A percentile compares a stretch with the other conserved stretches of the same genome.
These are phyloP conservation scores for Fusarium udum DNA, from an alignment of 2,329 filamentous ascomycete genomes.

Conservation along the genomic window DNA sequence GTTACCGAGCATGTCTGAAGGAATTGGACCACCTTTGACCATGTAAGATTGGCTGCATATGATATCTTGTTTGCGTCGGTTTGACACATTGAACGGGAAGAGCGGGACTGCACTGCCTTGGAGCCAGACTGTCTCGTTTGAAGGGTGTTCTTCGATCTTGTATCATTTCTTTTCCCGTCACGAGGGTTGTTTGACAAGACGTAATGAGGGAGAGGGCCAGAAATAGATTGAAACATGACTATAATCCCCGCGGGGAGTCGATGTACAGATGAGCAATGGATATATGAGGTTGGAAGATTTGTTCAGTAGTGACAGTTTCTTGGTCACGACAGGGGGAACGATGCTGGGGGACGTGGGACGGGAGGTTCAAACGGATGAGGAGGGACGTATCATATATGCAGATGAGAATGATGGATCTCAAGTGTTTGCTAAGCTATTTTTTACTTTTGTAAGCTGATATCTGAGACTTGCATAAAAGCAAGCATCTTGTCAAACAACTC, in stretches of 20 bases:
- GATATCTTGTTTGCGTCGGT: constrained; percentile 19
- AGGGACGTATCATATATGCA: not conserved
- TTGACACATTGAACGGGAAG: constrained; percentile 25
- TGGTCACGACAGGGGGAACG: constrained; percentile 30
- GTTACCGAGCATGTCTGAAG: constrained; percentile 5
- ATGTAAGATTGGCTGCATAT: constrained; percentile 11
- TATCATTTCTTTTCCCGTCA: not conserved
- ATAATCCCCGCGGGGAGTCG: constrained; percentile 14
- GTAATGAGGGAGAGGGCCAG: constrained; percentile 16
- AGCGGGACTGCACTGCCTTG: constrained; percentile 16
- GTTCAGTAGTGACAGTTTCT: constrained; percentile 2
- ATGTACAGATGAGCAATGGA: not conserved
- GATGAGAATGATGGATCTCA: not conserved
- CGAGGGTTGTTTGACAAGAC: constrained; percentile 18
- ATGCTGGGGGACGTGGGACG: constrained; percentile 41
- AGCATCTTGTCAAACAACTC: not conserved
- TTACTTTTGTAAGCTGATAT: not conserved
- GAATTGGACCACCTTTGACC: not conserved
- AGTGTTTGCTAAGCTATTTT: not conserved
- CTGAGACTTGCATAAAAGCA: not conserved
- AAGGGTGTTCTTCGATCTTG: constrained; percentile 3
- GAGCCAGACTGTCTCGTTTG: constrained; percentile 18
- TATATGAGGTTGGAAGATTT: not conserved
- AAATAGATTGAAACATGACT: constrained; percentile 32
- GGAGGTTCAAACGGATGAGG: constrained; percentile 31